These are phyloP conservation scores for Aspergillus ochraceus DNA, from an alignment of 2,329 filamentous ascomycete genomes.

Conservation along the genomic window DNA sequence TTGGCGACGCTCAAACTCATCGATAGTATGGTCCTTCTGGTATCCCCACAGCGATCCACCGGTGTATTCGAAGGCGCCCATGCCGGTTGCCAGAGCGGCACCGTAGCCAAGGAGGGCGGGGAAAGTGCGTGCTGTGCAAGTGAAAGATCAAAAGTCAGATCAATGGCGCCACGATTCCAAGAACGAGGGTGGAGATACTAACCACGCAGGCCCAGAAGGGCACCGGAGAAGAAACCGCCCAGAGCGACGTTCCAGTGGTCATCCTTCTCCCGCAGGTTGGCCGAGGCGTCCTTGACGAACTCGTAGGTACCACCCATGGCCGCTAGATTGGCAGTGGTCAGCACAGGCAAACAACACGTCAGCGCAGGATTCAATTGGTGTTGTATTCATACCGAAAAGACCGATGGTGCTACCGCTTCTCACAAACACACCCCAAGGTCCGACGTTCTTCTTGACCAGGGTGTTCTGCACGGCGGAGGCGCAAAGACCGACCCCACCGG, in stretches of 20 bases:
- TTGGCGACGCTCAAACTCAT: constrained; percentile 77
- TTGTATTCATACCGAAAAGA: constrained; percentile 57
- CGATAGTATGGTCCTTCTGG: constrained; percentile 57
- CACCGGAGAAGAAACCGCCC: constrained; percentile 74
- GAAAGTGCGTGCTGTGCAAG: constrained; percentile 59
- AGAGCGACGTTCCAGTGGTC: constrained; percentile 73
- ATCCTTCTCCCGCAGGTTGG: constrained; percentile 83
- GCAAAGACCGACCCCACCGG: constrained; percentile 68
- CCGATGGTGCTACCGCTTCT: constrained; percentile 73
- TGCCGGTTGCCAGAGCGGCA: constrained; percentile 55
- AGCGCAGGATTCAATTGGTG: not conserved
- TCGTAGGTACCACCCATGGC: constrained; percentile 73
- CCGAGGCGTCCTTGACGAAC: constrained; percentile 73
- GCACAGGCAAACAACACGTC: not conserved
- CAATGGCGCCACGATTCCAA: constrained; percentile 2
- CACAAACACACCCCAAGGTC: constrained; percentile 77
- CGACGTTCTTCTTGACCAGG: constrained; percentile 77
- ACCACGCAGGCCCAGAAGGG: constrained; percentile 72
- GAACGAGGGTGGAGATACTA: constrained; percentile 27
- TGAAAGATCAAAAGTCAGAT: constrained; percentile 14
- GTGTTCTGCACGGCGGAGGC: constrained; percentile 83
- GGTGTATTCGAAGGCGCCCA: constrained; percentile 68
- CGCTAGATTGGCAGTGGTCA: constrained; percentile 49
- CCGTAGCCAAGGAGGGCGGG: constrained; percentile 71
- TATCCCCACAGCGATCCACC: constrained; percentile 61